These are phyloP conservation scores for Zymoseptoria tritici DNA, from an alignment of 2,329 filamentous ascomycete genomes.

Conservation along the genomic window DNA sequence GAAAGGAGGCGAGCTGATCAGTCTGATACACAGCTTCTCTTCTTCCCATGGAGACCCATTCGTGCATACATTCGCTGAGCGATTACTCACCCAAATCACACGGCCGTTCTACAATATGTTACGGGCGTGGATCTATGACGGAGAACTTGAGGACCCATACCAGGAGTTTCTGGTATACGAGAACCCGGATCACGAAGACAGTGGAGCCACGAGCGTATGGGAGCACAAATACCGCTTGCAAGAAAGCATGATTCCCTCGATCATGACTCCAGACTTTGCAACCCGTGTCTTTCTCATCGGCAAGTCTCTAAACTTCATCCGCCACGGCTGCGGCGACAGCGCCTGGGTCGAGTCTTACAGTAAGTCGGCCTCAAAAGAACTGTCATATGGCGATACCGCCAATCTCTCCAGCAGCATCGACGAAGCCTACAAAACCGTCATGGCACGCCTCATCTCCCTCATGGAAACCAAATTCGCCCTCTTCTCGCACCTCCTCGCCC, in stretches of 20 bases:
- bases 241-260: constrained; percentile 80
- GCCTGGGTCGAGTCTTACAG: constrained; percentile 95
- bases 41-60: constrained; percentile 92
- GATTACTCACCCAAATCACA: constrained; percentile 77
- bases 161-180: constrained; percentile 92
- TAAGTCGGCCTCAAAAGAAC: constrained; percentile 82
- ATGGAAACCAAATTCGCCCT: constrained; percentile 95
- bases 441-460: constrained; percentile 85
- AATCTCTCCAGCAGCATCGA: constrained; percentile 90
- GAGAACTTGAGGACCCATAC: constrained; percentile 93
- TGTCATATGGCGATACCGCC: constrained; percentile 87
- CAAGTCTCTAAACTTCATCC: constrained; percentile 96
- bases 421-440: constrained; percentile 94
- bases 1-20: constrained; percentile 86
- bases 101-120: constrained; percentile 95
- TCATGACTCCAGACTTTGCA: constrained; percentile 87
- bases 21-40: constrained; percentile 86
- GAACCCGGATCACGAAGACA: constrained; percentile 52
- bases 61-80: constrained; percentile 85
- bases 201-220: constrained; percentile 82
- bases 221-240: constrained; percentile 92
- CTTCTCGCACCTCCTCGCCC: constrained; percentile 80
- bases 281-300: constrained; percentile 96
- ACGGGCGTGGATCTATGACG: constrained; percentile 95
- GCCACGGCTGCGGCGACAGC: constrained; percentile 87